These are phyloP conservation scores for Metschnikowia rubicola DNA, from an alignment of 805 yeast species.

Conservation along the genomic window DNA sequence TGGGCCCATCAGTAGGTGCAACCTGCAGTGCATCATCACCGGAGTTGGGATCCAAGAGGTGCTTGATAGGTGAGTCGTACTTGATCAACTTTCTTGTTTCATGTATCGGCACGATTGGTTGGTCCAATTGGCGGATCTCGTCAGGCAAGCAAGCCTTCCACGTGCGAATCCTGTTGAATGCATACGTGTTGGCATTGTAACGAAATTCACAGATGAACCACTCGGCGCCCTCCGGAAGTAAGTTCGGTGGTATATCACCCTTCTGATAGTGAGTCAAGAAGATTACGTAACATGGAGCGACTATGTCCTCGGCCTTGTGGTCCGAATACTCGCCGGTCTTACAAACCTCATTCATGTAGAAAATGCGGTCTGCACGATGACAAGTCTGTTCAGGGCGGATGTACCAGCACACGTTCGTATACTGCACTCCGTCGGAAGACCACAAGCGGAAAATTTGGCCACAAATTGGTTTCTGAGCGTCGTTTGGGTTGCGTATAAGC, in stretches of 20 bases:
- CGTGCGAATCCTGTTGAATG: slow-evolving; percentile 90
- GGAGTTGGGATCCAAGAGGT: slow-evolving; percentile 72
- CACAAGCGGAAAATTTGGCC: slow-evolving; percentile 93
- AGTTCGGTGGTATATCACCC: slow-evolving; percentile 75
- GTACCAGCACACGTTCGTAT: slow-evolving; percentile 97
- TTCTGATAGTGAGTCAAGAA: slow-evolving; percentile 92
- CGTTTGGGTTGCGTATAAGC: slow-evolving; percentile 80
- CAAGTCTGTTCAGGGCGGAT: slow-evolving; percentile 97
- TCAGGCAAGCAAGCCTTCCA: slow-evolving; percentile 99
- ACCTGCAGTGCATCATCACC: slow-evolving; percentile 72
- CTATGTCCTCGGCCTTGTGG: slow-evolving; percentile 81
- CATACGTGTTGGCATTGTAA: slow-evolving; percentile 85
- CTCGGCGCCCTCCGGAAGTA: slow-evolving; percentile 70
- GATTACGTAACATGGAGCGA: slow-evolving; percentile 92
- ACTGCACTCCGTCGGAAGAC: slow-evolving; percentile 81
- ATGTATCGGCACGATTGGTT: slow-evolving; percentile 63
- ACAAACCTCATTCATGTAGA: slow-evolving; percentile 91
- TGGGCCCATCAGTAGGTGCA: slow-evolving; percentile 74
- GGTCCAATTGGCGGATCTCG: slow-evolving; percentile 83
- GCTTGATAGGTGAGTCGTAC: slow-evolving; percentile 80
- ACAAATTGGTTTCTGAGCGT: slow-evolving; percentile 82
- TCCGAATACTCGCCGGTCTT: slow-evolving; percentile 96
- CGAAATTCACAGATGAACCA: slow-evolving; percentile 93
- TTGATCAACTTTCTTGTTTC: slow-evolving; percentile 67
- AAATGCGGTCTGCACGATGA: slow-evolving; percentile 83